Conservation (phyloP, 2,329 filamentous ascomycete genomes). For the Rutstroemia sp. region DNA sequence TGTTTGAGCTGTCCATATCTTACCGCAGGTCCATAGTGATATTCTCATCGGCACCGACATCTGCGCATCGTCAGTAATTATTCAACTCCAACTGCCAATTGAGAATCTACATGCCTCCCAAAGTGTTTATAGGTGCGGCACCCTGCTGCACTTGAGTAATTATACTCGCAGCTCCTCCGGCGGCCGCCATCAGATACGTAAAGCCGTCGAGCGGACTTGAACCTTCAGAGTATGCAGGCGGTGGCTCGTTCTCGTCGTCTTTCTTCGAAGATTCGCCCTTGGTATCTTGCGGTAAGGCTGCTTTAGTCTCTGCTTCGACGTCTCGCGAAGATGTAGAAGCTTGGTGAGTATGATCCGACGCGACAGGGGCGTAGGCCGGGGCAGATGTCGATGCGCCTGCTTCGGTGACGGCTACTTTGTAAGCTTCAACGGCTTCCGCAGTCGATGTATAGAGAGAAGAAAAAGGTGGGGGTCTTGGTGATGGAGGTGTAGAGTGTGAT, state of each 20-base stretch:
- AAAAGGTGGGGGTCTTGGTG: constrained; percentile 48
- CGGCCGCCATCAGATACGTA: constrained; percentile 94
- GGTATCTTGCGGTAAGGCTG: constrained; percentile 71
- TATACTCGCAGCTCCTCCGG: constrained; percentile 94
- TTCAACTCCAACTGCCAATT: neutral
- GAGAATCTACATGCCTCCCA: constrained; percentile 60
- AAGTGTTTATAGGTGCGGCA: constrained; percentile 74
- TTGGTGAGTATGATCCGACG: constrained; percentile 29
- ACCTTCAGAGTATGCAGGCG: constrained; percentile 93
- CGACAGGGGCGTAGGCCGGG: constrained; percentile 47
- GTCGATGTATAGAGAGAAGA: constrained; percentile 49
- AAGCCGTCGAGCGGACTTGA: constrained; percentile 88
- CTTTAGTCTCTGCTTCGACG: constrained; percentile 68
- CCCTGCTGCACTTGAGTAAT: constrained; percentile 98
- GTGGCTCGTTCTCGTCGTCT: constrained; percentile 80
- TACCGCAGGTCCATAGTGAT: constrained; percentile 93
- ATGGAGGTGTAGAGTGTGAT: constrained; percentile 38
- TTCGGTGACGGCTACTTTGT: constrained; percentile 33
- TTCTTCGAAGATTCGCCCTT: constrained; percentile 72
- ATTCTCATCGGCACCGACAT: constrained; percentile 84
- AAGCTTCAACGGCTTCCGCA: constrained; percentile 30
- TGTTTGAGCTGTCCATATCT: constrained; percentile 21
- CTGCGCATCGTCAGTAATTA: constrained; percentile 33
- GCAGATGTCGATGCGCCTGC: constrained; percentile 32
- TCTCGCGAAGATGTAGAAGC: constrained; percentile 33